Percentiles rank a stretch among this genome's conserved stretches.
Evolutionary conservation across 805 yeast genomes (phyloP).

Genomic region (Komagataella pastoris): DNA sequence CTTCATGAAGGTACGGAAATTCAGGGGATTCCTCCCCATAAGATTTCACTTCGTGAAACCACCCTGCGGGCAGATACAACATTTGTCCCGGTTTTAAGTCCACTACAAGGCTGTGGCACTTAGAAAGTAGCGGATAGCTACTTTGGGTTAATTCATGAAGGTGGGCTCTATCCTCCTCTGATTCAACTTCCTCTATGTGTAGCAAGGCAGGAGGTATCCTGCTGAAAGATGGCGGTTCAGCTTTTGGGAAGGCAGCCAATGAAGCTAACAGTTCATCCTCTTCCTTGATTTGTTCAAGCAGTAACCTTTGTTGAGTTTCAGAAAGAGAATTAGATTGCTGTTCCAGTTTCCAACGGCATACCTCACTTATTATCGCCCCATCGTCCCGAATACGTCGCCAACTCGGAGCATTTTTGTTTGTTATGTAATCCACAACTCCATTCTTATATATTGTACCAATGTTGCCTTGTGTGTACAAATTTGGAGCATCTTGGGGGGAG

Average conservation of each 20-base stretch:
- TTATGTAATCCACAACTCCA: conserved; percentile 54
- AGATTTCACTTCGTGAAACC: conserved; percentile 76
- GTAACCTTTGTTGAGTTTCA: conserved; percentile 12
- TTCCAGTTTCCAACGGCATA: conserved; percentile 27
- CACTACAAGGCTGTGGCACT: conserved; percentile 28
- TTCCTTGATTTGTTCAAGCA: conserved; percentile 13
- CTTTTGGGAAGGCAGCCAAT: background rate
- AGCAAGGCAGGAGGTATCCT: conserved; percentile 47
- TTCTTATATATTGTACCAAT: conserved; percentile 37
- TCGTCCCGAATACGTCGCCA: conserved; percentile 55
- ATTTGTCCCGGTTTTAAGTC: conserved; percentile 48
- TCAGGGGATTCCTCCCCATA: conserved; percentile 24
- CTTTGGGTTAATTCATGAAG: conserved; percentile 23
- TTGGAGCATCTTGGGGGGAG: conserved; percentile 47
- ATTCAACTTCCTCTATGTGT: conserved; percentile 41
- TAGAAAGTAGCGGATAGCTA: conserved; percentile 34
- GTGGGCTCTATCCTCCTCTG: conserved; percentile 11
- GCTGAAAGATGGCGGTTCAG: conserved; percentile 62
- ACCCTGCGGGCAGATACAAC: conserved; percentile 63
- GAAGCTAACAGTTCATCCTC: conserved; percentile 13
- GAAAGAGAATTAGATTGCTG: conserved; percentile 4
- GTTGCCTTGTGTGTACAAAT: conserved; percentile 52
- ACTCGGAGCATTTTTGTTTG: conserved; percentile 38
- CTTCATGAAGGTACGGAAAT: conserved; percentile 31
- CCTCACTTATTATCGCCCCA: conserved; percentile 42